Evolutionary conservation across 192 early-diverging fungal genomes (phyloP).

Genomic region (Dissophora ornata): DNA sequence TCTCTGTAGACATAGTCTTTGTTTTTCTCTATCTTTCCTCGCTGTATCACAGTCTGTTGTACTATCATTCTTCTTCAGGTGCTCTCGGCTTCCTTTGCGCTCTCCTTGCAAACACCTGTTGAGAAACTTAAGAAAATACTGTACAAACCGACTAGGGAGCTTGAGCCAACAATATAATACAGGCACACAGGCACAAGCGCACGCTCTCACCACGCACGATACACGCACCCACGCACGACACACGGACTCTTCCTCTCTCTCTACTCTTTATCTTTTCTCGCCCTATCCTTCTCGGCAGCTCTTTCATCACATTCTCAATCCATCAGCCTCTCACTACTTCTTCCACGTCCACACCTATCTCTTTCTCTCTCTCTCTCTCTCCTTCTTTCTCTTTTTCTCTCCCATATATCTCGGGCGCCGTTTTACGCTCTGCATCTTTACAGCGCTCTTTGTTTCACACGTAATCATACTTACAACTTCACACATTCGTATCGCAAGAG

Average conservation of each 20-base stretch:
- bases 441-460: conserved; percentile 2
- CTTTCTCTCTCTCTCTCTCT: background rate
- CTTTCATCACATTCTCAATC: no score
- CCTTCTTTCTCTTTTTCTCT: background rate
- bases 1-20: background rate
- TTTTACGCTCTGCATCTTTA: conserved; percentile 8
- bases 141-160: background rate
- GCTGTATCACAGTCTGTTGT: background rate
- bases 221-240: no score
- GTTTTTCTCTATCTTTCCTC: background rate
- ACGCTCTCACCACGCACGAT: background rate
- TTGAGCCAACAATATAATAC: conserved; percentile 17
- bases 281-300: background rate
- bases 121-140: background rate
- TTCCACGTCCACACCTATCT: no score
- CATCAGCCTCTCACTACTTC: no score
- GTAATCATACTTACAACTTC: background rate
- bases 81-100: conserved; percentile 11
- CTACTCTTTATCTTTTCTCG: background rate
- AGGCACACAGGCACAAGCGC: conserved; percentile 4
- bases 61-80: conserved; percentile 7
- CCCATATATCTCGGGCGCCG: background rate
- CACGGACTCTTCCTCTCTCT: background rate
- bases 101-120: conserved; percentile 1
- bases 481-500: no score